Percentiles rank a stretch among this genome's conserved stretches.
Evolutionary conservation across 78 protist genomes (phyloP).

Genomic region (Bigelowiella natans): DNA sequence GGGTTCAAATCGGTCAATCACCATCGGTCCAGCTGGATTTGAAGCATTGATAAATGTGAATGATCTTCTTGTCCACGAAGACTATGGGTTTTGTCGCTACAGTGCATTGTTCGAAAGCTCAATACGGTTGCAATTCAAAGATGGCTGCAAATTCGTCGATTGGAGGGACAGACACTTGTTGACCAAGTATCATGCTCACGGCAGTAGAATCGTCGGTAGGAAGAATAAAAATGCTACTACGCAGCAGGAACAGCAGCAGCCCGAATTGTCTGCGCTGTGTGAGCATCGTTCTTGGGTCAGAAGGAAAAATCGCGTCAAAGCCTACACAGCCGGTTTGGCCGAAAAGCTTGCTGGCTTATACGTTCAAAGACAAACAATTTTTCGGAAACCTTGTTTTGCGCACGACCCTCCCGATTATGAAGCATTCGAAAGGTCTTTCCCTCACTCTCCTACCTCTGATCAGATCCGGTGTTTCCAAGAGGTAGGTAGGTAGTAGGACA

Average conservation of each 20-base stretch:
- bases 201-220: not conserved
- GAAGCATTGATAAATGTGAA: not conserved
- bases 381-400: not conserved
- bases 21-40: not conserved
- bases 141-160: not conserved
- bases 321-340: not conserved
- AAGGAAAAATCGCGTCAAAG: not conserved
- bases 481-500: no score
- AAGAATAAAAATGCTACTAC: not conserved
- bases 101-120: not conserved
- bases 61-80: not conserved
- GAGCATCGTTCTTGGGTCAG: not conserved
- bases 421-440: not conserved
- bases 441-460: not conserved
- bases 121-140: not conserved
- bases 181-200: not conserved
- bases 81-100: not conserved
- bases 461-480: not conserved
- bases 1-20: no score
- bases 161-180: not conserved
- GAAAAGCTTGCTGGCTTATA: not conserved
- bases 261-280: not conserved
- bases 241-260: not conserved
- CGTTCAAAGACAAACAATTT: not conserved
- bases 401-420: not conserved